phyloP scores from a whole-genome alignment of 495 filamentous ascomycete species.

The Penicillium lagena region DNA sequence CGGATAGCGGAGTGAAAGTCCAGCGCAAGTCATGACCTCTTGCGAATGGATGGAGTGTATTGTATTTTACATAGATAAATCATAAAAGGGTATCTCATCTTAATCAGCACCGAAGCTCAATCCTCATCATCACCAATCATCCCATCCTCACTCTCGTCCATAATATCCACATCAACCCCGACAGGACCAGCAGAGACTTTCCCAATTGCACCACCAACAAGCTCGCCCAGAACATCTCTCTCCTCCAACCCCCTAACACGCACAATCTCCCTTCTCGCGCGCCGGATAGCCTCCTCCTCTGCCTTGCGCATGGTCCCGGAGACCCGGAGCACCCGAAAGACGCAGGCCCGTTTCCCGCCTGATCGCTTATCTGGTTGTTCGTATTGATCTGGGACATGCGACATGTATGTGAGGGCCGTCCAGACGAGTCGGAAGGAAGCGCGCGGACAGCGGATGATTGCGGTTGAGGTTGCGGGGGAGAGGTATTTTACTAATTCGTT shows the following conservation, averaged over 20 bases:
- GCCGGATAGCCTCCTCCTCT: constrained; percentile 78
- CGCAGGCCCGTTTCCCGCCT: constrained; percentile 45
- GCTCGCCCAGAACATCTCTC: constrained; percentile 34
- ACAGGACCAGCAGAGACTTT: constrained; percentile 16
- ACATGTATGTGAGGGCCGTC: constrained; percentile 81
- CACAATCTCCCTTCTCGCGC: constrained; percentile 65
- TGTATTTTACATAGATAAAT: background rate
- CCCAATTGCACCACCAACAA: constrained; percentile 15
- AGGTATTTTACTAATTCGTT: constrained; percentile 74
- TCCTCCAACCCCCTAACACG: constrained; percentile 45
- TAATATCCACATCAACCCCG: constrained; percentile 14
- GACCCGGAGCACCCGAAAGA: constrained; percentile 84
- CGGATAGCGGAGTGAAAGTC: constrained; percentile 42
- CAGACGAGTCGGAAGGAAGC: constrained; percentile 79
- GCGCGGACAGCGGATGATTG: constrained; percentile 76
- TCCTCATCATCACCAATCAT: constrained; percentile 35
- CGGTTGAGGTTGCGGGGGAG: constrained; percentile 85
- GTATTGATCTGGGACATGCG: constrained; percentile 47
- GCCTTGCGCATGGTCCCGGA: constrained; percentile 89
- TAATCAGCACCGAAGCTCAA: constrained; percentile 10
- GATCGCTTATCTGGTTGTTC: constrained; percentile 24
- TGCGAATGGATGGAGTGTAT: too few relatives aligned
- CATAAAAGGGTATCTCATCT: constrained; percentile 27
- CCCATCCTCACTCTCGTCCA: constrained; percentile 45
- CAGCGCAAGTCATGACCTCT: constrained; percentile 30